phyloP scores from a whole-genome alignment of 2,329 filamentous ascomycete genomes.

The Epichloe festucae region DNA sequence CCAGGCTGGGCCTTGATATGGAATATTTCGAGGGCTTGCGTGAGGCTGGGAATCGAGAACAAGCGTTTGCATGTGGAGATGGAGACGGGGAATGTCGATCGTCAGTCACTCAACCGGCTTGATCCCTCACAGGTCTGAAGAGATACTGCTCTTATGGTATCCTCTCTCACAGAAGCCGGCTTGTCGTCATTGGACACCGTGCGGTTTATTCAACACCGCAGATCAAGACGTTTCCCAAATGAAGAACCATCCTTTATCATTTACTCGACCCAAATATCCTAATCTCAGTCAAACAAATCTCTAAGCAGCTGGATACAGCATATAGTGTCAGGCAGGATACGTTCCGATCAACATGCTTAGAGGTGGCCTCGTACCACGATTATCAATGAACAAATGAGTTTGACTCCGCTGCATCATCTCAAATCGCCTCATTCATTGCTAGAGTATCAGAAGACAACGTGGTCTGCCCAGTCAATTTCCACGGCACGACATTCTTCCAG shows the following conservation, averaged over 20 bases:
- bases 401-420: background rate
- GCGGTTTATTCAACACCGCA: background rate
- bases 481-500: background rate
- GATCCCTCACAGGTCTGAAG: background rate
- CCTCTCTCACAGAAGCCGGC: background rate
- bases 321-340: background rate
- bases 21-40: background rate
- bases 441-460: background rate
- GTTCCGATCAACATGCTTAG: background rate
- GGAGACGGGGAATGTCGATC: background rate
- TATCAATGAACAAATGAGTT: background rate
- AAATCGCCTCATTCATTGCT: background rate
- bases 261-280: background rate
- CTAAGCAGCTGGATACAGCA: background rate
- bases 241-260: background rate
- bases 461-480: background rate
- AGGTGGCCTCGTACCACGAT: background rate
- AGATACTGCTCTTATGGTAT: background rate
- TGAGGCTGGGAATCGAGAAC: background rate
- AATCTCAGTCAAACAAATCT: background rate
- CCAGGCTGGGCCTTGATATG: background rate
- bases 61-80: background rate
- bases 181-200: background rate
- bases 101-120: background rate
- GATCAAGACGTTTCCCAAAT: background rate